Base-by-base conservation (phyloP, 164 flowering plant species). In the Vitis cinerea region DNA sequence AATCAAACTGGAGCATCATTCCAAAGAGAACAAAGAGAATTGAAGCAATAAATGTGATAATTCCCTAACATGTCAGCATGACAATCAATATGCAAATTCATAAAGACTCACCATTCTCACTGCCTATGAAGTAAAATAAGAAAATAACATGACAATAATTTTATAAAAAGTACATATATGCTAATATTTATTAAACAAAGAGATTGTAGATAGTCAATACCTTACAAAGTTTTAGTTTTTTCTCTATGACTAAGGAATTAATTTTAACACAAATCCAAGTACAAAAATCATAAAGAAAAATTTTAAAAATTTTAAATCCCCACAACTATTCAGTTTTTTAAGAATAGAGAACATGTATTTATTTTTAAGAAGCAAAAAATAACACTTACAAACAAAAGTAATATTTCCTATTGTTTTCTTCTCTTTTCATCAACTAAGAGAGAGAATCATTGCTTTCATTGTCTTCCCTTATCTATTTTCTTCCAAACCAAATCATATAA, bases 191-290 rank as follows among this genome's bases (percentile, higher is more conserved):
- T 63, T 51, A 3, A 16, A 27, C 23, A 5, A 27, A 1, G 9
- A 23, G 52, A 0, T 14, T 31, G 52, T 0, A 64, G 29, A 55
- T 23, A 19, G 2, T 47, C 14, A 67, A 52, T 78, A 96, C 99
- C 98, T 96, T 97, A 11, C 97, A 94, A 68, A 96, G 98, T 82
- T 89, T 96, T 52, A 96, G 97, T 81, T 96, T 97, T 78, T 89
- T 93, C 80, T 96, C 99, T 8, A 85, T 71, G 23, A 87, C 76
- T 82, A 96, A 79, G 57, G 97, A 76, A 75, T 87, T 83, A 8
- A 93, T 83, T 69, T 96, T 97, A 93, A 85, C 61, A 92, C 97
- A 76, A 92, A 96, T 50, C 89, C 81, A 75, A 96, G 23, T 1
- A 93, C 97, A 51, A 97, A 89, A 77, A 86, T 78, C 27, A 97